Base-by-base conservation (phyloP, 2,329 filamentous ascomycete genomes). In the Aspergillus hortae region DNA sequence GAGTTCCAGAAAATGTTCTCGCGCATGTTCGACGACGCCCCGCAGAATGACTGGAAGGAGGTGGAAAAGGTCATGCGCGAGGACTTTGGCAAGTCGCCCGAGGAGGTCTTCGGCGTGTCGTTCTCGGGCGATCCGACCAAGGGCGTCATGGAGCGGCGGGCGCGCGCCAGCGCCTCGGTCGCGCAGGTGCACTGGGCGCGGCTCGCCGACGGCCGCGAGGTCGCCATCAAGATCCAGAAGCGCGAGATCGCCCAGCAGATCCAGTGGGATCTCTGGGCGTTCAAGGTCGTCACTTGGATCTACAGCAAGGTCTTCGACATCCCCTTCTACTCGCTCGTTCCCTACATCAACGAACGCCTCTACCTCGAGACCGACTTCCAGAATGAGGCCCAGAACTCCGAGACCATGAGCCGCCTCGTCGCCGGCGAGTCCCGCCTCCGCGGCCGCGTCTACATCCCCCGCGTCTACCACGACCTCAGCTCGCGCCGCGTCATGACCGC, bases 1-100 rank as follows among this genome's bases (percentile, higher is more conserved):
- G 91, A 96, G 71, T 97, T 97, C 63, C 91, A 96, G 76, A 86
- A 87, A 65, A 97, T 96, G 91, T 99, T 99, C 67, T 80, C 87
- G 19, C 83, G 88, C 64, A 96, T 99, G 90, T 99, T 97, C 68
- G 94, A 97, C 68, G 92, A 97, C 75, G 94, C 94, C 56, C 92
- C 92, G 35, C 92, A 96, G 77, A 94, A 95, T 67, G 80, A 81
- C 40, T 97, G 92, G 92, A 80, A 78, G 59, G 89, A 92, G 46
- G 86, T 96, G 2, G 87, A 95, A 74, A 82, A 80, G 65, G 92
- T 97, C 11, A 88, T 99, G 38, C 78, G 83, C 19, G 85, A 95
- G 68, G 94, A 97, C 63, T 97, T 96, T 77, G 89, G 87, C 3
- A 87, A 84, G 68, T 85, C 85, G 21, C 85, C 87, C 0, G 90